Conservation (phyloP, 148 eudicot genomes). For the Spergularia bocconei region DNA sequence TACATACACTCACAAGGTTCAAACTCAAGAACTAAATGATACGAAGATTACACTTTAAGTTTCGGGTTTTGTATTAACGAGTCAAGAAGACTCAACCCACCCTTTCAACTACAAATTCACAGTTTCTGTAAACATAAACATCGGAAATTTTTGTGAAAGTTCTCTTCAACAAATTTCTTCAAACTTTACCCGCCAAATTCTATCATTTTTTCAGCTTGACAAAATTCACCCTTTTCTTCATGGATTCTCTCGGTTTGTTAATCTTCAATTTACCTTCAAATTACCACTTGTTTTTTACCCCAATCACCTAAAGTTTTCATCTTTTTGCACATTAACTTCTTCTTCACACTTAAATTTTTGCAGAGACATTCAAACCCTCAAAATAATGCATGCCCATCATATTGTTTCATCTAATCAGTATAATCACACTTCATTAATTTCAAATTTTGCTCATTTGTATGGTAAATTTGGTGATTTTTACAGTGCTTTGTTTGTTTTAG, state of each 20-base stretch:
- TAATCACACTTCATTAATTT: conserved; percentile 6
- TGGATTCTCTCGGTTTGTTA: conserved; percentile 15
- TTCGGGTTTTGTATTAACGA: no score
- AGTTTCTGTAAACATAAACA: no score
- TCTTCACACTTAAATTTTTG: conserved; percentile 10
- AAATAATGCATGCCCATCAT: conserved; percentile 22
- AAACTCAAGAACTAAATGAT: no score
- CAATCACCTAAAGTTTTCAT: conserved; percentile 23
- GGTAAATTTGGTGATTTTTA: conserved; percentile 26
- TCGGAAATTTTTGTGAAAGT: no score
- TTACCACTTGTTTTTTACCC: conserved; percentile 21
- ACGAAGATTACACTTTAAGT: no score
- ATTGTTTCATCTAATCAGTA: conserved; percentile 17
- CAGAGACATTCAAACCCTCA: conserved; percentile 17
- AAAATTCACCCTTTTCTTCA: conserved; percentile 21
- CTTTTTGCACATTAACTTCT: conserved; percentile 3
- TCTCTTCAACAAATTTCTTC: no score
- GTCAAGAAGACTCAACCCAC: no score
- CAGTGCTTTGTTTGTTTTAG: conserved; percentile 13
- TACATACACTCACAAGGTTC: no score
- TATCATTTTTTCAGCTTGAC: background rate
- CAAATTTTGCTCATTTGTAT: conserved; percentile 19
- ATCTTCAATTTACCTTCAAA: conserved; percentile 15
- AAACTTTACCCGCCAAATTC: background rate
- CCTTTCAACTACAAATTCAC: no score